Conservation (phyloP, 202 grass and related monocot genomes). For the Bolboschoenoplectus hybrid region DNA sequence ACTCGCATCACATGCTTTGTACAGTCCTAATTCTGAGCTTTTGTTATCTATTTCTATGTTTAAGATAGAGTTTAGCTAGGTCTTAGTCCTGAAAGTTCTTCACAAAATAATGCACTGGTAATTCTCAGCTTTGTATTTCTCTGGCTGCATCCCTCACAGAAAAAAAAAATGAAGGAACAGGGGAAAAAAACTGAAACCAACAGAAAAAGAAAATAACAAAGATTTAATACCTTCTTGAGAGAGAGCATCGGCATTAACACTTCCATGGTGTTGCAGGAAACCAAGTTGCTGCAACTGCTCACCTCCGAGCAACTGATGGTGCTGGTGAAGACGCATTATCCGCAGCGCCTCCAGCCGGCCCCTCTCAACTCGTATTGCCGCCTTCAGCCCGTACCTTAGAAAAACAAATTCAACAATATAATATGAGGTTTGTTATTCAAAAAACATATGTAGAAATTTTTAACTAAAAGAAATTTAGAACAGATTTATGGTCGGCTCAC, state of each 20-base stretch:
- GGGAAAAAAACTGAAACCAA: background rate
- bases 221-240: constrained; percentile 71
- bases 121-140: background rate
- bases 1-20: constrained; percentile 9
- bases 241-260: constrained; percentile 51
- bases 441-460: background rate
- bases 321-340: constrained; percentile 37
- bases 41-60: constrained; percentile 19
- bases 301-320: constrained; percentile 39
- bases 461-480: background rate
- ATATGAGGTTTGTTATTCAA: too few species aligned
- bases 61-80: constrained; percentile 5
- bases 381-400: constrained; percentile 67
- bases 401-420: background rate
- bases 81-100: constrained; percentile 24
- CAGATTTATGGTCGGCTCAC: background rate
- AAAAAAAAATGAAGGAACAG: background rate
- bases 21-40: constrained; percentile 26
- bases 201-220: background rate
- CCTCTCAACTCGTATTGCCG: constrained; percentile 79
- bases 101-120: constrained; percentile 17
- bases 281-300: constrained; percentile 41
- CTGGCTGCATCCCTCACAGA: background rate
- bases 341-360: constrained; percentile 49
- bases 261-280: constrained; percentile 46